Percentiles rank a stretch among this genome's conserved stretches.
Conservation (phyloP, 1,284 basidiomycete genomes). For the Schizophyllum commune region DNA sequence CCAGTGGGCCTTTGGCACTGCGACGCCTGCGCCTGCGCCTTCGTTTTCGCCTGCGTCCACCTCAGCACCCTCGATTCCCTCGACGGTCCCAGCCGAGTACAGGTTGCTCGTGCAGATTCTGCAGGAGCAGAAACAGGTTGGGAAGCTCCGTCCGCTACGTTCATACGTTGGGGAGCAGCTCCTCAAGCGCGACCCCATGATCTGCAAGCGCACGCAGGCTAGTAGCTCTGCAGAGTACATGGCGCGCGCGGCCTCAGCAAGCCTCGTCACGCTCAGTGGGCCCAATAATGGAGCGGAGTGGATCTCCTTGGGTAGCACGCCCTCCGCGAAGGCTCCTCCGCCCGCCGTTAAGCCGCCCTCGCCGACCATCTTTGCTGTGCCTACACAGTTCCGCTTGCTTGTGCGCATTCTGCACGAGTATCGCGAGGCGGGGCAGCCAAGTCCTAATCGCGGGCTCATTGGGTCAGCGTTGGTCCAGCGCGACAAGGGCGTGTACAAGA, state of each 20-base stretch:
- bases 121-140: background rate
- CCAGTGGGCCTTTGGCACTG: background rate
- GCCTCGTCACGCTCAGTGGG: background rate
- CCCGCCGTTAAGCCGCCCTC: background rate
- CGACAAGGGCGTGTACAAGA: slow-evolving; percentile 17
- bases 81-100: background rate
- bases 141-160: background rate
- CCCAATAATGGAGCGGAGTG: background rate
- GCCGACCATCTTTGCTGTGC: background rate
- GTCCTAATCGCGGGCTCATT: slow-evolving; percentile 15
- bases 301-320: background rate
- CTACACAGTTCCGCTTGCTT: background rate
- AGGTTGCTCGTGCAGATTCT: background rate
- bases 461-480: slow-evolving; percentile 13
- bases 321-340: background rate
- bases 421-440: slow-evolving; percentile 2
- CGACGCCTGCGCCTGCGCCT: background rate
- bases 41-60: background rate
- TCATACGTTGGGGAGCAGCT: background rate
- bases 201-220: background rate
- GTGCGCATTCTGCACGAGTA: background rate
- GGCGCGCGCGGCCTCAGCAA: background rate
- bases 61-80: background rate
- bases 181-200: background rate
- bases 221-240: background rate